A percentile compares a stretch with the other conserved stretches of the same genome.
phyloP scores from a whole-genome alignment of 495 filamentous ascomycete genomes.

The Podospora comata region DNA sequence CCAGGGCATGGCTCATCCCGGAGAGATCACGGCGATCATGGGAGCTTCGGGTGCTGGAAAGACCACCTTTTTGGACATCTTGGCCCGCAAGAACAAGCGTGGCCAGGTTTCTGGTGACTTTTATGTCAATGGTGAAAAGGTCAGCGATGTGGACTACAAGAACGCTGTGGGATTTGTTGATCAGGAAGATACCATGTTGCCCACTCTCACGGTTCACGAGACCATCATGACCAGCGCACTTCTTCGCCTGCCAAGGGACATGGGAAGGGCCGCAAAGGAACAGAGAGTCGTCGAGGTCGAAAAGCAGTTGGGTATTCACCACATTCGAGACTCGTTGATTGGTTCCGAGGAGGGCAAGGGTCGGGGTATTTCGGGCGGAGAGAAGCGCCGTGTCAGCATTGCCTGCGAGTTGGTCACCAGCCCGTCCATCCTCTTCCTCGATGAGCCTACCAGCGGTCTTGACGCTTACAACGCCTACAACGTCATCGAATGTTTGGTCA shows the following conservation, averaged over 20 bases:
- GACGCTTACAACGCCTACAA: conserved; percentile 98
- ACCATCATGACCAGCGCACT: conserved; percentile 94
- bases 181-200: conserved; percentile 96
- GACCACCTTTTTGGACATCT: conserved; percentile 93
- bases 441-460: conserved; percentile 93
- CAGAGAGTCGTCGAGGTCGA: conserved; percentile 90
- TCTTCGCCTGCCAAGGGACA: conserved; percentile 83
- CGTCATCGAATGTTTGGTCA: conserved; percentile 93
- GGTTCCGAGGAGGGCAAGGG: conserved; percentile 96
- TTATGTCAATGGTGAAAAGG: conserved; percentile 89
- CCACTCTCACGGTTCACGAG: conserved; percentile 95
- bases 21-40: conserved; percentile 96
- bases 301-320: conserved; percentile 86
- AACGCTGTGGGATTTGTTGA: conserved; percentile 95
- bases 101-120: conserved; percentile 77
- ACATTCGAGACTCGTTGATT: conserved; percentile 89
- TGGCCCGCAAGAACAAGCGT: conserved; percentile 96
- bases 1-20: conserved; percentile 79
- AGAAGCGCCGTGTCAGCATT: conserved; percentile 94
- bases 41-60: conserved; percentile 96
- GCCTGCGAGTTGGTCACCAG: conserved; percentile 97
- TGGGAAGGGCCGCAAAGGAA: conserved; percentile 81
- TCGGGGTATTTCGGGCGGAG: conserved; percentile 93
- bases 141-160: conserved; percentile 80
- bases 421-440: conserved; percentile 93